Base-by-base conservation (phyloP, 192 early-diverging fungal species). In the Coemansia sp. region DNA sequence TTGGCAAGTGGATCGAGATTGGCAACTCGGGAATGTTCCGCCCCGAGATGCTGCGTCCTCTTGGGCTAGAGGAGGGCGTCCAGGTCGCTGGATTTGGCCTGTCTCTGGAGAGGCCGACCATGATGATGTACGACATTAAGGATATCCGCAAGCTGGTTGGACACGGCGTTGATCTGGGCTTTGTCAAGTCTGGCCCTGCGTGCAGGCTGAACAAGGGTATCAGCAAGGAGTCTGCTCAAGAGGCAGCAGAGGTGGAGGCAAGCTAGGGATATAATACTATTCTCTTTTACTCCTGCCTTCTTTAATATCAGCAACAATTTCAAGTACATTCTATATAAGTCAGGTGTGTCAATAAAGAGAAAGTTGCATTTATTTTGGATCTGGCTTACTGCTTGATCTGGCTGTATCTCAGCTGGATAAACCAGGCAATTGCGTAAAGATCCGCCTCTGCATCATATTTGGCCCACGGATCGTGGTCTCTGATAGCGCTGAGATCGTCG, bases 1-100 rank as follows among this genome's bases (percentile, higher is more conserved):
- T 96, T 64, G 84, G 88, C 52, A 88, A 88, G 71, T 98, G 93
- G 92, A 91, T 97, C 34, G 95, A 97, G 82, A 90, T 97, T 51
- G 96, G 97, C 56, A 99, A 99, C 89, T 92, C 90, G 25, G 97
- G 97, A 58, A 97, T 99, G 94, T 99, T 99, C 91, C 94, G 97
- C 37, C 97, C 97, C 9, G 97, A 99, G 80, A 96, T 99, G 95
- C 86, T 98, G 71, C 84, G 88, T 20, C 91, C 97, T 55, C 83
- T 99, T 78, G 97, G 97, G n/a, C 80, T 99, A 31, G 93, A 93
- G 56, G 87, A 91, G 35, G 95, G 93, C 82, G 93, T 99, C 4
- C 86, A 89, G 67, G 97, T 99, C 48, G 95, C 95, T 82, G 97
- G 95, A 7, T 99, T 96, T 92, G 97, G 97, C 72, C 84, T 99